phyloP scores from a whole-genome alignment of 1,139 yeast genomes.

The Taphrina communis region DNA sequence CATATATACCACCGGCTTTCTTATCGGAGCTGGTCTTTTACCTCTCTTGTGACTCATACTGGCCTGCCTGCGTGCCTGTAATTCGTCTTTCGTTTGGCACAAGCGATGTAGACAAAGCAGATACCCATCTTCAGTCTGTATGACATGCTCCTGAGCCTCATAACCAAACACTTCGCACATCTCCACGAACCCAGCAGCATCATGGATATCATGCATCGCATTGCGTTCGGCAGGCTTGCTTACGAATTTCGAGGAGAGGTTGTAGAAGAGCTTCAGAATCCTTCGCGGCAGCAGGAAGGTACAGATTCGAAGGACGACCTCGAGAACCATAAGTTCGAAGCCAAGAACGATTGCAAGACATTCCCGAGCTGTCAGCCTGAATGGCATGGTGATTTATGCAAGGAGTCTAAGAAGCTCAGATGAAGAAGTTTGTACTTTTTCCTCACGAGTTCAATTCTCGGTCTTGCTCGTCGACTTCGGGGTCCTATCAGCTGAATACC shows the following conservation, averaged over 20 bases:
- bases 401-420: no score
- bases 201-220: slow-evolving; percentile 51
- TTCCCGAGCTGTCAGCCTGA: slow-evolving; percentile 35
- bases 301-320: slow-evolving; percentile 43
- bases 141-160: slow-evolving; percentile 72
- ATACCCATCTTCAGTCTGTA: slow-evolving; percentile 64
- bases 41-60: slow-evolving; percentile 16
- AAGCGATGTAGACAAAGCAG: slow-evolving; percentile 63
- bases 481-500: no score
- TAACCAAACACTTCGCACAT: slow-evolving; percentile 70
- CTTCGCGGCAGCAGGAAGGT: slow-evolving; percentile 43
- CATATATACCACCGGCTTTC: slow-evolving; percentile 69
- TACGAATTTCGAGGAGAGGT: slow-evolving; percentile 41
- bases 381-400: not conserved
- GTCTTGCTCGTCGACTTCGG: no score
- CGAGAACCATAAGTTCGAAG: slow-evolving; percentile 44
- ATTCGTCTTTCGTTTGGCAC: slow-evolving; percentile 54
- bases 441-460: no score
- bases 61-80: slow-evolving; percentile 20
- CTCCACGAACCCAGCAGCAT: slow-evolving; percentile 60
- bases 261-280: slow-evolving; percentile 42
- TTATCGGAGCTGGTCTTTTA: slow-evolving; percentile 48
- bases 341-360: slow-evolving; percentile 44
- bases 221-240: slow-evolving; percentile 44
- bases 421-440: no score